Percentiles rank a stretch among this genome's conserved stretches.
Evolutionary conservation across 2,329 filamentous ascomycete genomes (phyloP).

Genomic region (Ophiocordyceps robertsii): DNA sequence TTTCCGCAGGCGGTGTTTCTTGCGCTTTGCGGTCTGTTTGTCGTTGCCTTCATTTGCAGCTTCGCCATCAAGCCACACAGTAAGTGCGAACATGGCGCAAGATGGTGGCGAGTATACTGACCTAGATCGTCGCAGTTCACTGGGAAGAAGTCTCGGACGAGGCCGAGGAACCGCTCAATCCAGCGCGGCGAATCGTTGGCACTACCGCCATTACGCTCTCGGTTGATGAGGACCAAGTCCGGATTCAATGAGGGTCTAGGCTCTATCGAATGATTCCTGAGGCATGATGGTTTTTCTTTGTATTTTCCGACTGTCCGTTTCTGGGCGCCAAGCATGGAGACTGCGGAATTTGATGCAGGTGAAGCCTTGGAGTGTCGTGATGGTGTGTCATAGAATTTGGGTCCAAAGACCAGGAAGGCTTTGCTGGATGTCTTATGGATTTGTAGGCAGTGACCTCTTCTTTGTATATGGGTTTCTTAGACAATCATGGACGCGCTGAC

Average conservation of each 20-base stretch:
- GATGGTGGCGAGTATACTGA: background rate
- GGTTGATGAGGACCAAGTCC: slow-evolving; percentile 14
- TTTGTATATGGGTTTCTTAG: too few relatives aligned
- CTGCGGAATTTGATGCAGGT: too few relatives aligned
- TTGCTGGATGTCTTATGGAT: too few relatives aligned
- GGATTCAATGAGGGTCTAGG: slow-evolving; percentile 8
- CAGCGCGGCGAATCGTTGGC: slow-evolving; percentile 4
- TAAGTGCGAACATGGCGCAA: slow-evolving; percentile 30
- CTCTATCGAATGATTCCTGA: background rate
- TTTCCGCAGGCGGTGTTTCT: slow-evolving; percentile 79
- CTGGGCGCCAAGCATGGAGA: too few relatives aligned
- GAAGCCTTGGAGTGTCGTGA: too few relatives aligned
- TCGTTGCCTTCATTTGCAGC: slow-evolving; percentile 48
- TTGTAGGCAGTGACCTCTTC: too few relatives aligned
- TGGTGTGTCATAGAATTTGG: too few relatives aligned
- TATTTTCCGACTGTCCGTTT: too few relatives aligned
- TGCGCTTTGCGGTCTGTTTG: slow-evolving; percentile 54
- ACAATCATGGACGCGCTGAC: too few relatives aligned
- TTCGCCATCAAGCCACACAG: slow-evolving; percentile 62
- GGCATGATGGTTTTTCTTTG: background rate
- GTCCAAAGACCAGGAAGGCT: too few relatives aligned
- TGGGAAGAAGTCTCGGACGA: slow-evolving; percentile 13
- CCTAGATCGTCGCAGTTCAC: slow-evolving; percentile 12
- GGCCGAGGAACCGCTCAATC: slow-evolving; percentile 12
- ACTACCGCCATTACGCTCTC: slow-evolving; percentile 6